These are phyloP conservation scores for Chernovozyma aurita DNA, from an alignment of 1,139 yeast genomes.

Conservation along the genomic window DNA sequence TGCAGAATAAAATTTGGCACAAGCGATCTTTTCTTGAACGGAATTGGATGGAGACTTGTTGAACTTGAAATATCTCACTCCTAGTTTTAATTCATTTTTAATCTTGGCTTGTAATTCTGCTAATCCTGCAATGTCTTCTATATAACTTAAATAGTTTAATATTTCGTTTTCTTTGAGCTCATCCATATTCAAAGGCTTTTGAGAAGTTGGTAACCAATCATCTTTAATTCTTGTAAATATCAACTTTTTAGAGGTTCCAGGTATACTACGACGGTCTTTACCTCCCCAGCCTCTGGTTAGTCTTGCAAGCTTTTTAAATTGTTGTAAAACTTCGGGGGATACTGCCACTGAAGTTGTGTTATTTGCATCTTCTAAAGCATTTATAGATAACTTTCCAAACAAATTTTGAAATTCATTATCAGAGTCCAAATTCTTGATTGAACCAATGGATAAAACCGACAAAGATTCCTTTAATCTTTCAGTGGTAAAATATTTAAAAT, in stretches of 20 bases:
- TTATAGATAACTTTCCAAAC: slow-evolving; percentile 70
- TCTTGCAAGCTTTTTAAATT: slow-evolving; percentile 57
- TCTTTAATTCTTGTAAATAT: slow-evolving; percentile 70
- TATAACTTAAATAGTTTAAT: slow-evolving; percentile 34
- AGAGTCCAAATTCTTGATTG: slow-evolving; percentile 63
- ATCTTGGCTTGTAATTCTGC: slow-evolving; percentile 31
- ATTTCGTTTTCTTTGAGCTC: slow-evolving; percentile 40
- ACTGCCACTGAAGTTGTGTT: slow-evolving; percentile 54
- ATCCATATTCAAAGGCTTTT: slow-evolving; percentile 62
- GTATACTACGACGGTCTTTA: slow-evolving; percentile 64
- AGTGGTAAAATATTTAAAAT: slow-evolving; percentile 43
- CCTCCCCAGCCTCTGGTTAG: slow-evolving; percentile 82
- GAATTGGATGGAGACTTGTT: slow-evolving; percentile 28
- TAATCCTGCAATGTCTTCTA: slow-evolving; percentile 16
- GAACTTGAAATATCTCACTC: slow-evolving; percentile 54
- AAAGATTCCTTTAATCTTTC: slow-evolving; percentile 33
- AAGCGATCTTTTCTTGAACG: slow-evolving; percentile 41
- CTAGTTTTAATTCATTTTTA: slow-evolving; percentile 39
- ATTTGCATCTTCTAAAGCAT: slow-evolving; percentile 71
- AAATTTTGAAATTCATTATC: slow-evolving; percentile 71
- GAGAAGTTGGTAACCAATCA: slow-evolving; percentile 74
- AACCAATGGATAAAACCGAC: slow-evolving; percentile 38
- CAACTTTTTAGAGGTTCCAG: slow-evolving; percentile 68
- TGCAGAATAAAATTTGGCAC: slow-evolving; percentile 60
- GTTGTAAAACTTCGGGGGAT: slow-evolving; percentile 63